Percentiles rank a stretch among this genome's conserved stretches.
Evolutionary conservation across 768 basidiomycete genomes (phyloP).

Genomic region (Rhodosporidiobolus sp.): DNA sequence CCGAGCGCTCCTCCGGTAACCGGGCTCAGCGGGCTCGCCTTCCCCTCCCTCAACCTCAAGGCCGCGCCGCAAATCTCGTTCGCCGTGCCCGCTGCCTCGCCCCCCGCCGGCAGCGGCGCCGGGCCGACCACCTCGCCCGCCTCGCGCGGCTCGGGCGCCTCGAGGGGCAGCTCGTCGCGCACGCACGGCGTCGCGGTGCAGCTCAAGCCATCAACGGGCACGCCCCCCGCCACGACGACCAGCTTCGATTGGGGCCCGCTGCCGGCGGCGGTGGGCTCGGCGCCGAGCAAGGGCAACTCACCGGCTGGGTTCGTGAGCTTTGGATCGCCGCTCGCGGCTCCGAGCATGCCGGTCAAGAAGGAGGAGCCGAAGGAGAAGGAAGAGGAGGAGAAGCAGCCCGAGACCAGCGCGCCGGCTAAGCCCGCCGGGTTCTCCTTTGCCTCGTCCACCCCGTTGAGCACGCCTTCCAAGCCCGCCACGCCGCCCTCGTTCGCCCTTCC

Average conservation of each 20-base stretch:
- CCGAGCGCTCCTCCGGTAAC: not conserved
- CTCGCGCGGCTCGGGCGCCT: conserved; percentile 16
- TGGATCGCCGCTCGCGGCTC: not conserved
- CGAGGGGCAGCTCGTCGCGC: not conserved
- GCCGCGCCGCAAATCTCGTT: conserved; percentile 8
- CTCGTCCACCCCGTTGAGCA: not conserved
- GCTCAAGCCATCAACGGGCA: conserved; percentile 5
- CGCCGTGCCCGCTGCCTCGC: not conserved
- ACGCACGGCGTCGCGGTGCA: conserved; percentile 23
- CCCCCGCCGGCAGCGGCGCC: not conserved
- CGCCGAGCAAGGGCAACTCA: not conserved
- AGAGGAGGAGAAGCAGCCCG: too few relatives aligned
- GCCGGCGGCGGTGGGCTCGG: not conserved
- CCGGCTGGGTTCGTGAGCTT: conserved; percentile 24
- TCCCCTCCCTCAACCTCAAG: not conserved
- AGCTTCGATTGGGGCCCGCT: conserved; percentile 32
- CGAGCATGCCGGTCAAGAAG: not conserved
- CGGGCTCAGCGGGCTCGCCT: not conserved
- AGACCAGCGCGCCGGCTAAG: not conserved
- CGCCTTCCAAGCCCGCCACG: not conserved
- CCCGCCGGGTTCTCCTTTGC: not conserved
- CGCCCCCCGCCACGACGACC: not conserved
- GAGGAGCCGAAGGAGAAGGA: not conserved
- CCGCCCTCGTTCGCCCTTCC: not conserved
- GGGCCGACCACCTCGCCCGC: not conserved